Evolutionary conservation across 371 early-diverging fungal species (phyloP).

Genomic region (Dinochytrium kinnereticum): DNA sequence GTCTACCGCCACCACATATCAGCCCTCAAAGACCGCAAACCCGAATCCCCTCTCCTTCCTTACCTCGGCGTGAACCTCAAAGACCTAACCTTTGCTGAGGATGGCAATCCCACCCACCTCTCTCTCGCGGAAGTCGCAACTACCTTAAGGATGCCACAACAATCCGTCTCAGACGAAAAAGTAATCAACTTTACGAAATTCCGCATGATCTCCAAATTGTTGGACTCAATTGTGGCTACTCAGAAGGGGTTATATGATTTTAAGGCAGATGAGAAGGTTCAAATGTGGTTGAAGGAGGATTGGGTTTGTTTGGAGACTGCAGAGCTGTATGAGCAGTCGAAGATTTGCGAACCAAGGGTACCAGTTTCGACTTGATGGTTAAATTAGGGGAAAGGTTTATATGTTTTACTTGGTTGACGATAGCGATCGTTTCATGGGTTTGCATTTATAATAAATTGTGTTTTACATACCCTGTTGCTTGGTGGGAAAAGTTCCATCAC

Average conservation of each 20-base stretch:
- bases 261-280: slow-evolving; percentile 26
- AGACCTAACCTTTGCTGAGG: slow-evolving; percentile 56
- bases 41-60: slow-evolving; percentile 38
- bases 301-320: slow-evolving; percentile 40
- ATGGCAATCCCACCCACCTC: slow-evolving; percentile 49
- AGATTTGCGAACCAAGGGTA: slow-evolving; percentile 33
- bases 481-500: too few species aligned
- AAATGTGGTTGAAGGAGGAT: slow-evolving; percentile 31
- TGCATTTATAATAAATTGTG: too few species aligned
- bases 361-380: slow-evolving; percentile 7
- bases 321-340: slow-evolving; percentile 42
- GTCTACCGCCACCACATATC: slow-evolving; percentile 35
- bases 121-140: not conserved
- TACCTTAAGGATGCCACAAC: not conserved
- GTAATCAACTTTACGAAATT: slow-evolving; percentile 51
- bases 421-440: too few species aligned
- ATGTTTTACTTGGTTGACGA: too few species aligned
- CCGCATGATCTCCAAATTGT: slow-evolving; percentile 34
- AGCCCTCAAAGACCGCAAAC: not conserved
- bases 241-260: slow-evolving; percentile 36
- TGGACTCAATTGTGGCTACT: slow-evolving; percentile 25
- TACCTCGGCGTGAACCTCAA: slow-evolving; percentile 53
- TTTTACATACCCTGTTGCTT: too few species aligned
- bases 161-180: not conserved
- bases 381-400: too few species aligned